phyloP scores from a whole-genome alignment of 768 basidiomycete species.

The Termitomyces sp. region DNA sequence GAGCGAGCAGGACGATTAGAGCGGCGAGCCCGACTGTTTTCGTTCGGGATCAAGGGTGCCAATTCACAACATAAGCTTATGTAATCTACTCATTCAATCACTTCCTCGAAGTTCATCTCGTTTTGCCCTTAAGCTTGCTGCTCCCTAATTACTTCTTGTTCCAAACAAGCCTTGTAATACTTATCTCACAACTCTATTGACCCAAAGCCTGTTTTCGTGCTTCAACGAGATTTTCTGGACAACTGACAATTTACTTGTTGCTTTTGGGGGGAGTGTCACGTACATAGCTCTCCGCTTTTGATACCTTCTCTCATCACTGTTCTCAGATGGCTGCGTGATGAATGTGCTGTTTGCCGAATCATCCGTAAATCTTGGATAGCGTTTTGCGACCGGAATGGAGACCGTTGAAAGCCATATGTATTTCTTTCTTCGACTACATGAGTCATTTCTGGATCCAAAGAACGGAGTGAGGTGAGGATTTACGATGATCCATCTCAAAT shows the following conservation, averaged over 20 bases:
- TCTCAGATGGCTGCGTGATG: not conserved
- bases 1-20: constrained; percentile 10
- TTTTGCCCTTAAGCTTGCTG: not conserved
- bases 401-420: not conserved
- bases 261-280: too few relatives aligned
- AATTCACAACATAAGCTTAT: constrained; percentile 9
- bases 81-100: not conserved
- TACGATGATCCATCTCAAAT: too few relatives aligned
- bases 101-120: not conserved
- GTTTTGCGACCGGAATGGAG: not conserved
- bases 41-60: constrained; percentile 12
- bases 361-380: not conserved
- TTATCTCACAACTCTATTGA: not conserved
- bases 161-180: not conserved
- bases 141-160: not conserved
- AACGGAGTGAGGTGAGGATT: too few relatives aligned
- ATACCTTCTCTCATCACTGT: not conserved
- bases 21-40: constrained; percentile 13
- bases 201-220: not conserved
- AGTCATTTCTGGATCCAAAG: not conserved
- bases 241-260: too few relatives aligned
- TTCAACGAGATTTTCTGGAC: too few relatives aligned
- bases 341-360: not conserved
- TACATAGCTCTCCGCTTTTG: not conserved
- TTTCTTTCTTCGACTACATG: not conserved